Conservation (phyloP, 768 basidiomycete species). For the Leccinum longicurvipes region DNA sequence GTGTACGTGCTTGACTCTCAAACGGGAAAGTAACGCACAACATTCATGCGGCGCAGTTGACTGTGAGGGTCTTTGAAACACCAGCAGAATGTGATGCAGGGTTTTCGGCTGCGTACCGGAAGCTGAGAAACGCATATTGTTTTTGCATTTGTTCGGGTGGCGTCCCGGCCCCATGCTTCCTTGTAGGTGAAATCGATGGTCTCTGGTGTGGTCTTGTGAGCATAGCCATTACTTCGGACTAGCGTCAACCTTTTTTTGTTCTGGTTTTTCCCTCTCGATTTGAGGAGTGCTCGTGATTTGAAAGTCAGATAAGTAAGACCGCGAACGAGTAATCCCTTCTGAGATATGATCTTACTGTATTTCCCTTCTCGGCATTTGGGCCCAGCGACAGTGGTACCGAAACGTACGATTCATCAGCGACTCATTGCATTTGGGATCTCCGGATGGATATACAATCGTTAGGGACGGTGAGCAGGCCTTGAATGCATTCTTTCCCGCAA, state of each 20-base stretch:
- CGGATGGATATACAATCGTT: slow-evolving; percentile 4
- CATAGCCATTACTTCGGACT: slow-evolving; percentile 13
- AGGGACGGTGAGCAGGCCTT: slow-evolving; percentile 1
- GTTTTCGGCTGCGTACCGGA: slow-evolving; percentile 6
- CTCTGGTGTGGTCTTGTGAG: slow-evolving; percentile 22
- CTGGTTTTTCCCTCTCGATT: too few species aligned
- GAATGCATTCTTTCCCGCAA: slow-evolving; percentile 11
- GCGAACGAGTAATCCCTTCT: slow-evolving; percentile 2
- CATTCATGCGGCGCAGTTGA: slow-evolving; percentile 16
- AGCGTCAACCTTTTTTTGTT: neutral
- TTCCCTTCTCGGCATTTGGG: neutral
- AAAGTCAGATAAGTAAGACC: neutral
- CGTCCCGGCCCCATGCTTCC: slow-evolving; percentile 35
- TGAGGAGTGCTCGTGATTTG: too few species aligned
- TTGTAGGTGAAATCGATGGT: slow-evolving; percentile 33
- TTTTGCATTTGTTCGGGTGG: slow-evolving; percentile 13
- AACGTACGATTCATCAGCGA: neutral
- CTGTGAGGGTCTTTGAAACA: slow-evolving; percentile 11
- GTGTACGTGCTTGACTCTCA: neutral
- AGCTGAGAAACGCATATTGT: slow-evolving; percentile 11
- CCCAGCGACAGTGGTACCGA: neutral
- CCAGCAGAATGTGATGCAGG: slow-evolving; percentile 10
- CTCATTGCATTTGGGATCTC: slow-evolving; percentile 5
- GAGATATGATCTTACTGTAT: too few species aligned
- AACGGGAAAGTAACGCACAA: slow-evolving; percentile 5